Percentiles rank a stretch among this genome's conserved stretches.
Conservation (phyloP, 192 early-diverging fungal species). For the Pecoramyces ruminantium region DNA sequence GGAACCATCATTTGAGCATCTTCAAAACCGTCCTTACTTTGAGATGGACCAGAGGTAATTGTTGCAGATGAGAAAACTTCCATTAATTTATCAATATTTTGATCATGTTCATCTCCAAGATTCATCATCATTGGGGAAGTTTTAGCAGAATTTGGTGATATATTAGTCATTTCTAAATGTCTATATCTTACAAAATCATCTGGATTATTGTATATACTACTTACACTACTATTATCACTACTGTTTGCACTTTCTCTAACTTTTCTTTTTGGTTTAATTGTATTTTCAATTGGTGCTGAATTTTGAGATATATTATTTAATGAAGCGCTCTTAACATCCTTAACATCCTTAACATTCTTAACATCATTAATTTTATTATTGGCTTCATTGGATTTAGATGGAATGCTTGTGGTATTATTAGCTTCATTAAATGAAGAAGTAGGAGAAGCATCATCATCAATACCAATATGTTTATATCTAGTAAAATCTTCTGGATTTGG, state of each 20-base stretch:
- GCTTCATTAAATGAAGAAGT: too few species aligned
- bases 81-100: background rate
- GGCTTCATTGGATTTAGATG: too few species aligned
- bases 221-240: background rate
- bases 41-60: background rate
- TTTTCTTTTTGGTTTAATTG: background rate
- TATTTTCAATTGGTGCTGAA: background rate
- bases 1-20: background rate
- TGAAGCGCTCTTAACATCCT: too few species aligned
- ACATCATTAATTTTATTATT: too few species aligned
- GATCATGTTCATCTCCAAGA: background rate
- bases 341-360: too few species aligned
- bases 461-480: conserved; percentile 7
- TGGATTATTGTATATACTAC: background rate
- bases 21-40: background rate
- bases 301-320: too few species aligned
- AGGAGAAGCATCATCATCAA: conserved; percentile 4
- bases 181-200: background rate
- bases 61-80: background rate
- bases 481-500: background rate
- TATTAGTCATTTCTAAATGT: background rate
- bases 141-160: background rate
- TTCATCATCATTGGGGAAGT: background rate
- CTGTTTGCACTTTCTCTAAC: background rate
- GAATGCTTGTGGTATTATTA: too few species aligned